Evolutionary conservation across 176 grass and related monocot genomes (phyloP).

Genomic region (Hordeum marinum): DNA sequence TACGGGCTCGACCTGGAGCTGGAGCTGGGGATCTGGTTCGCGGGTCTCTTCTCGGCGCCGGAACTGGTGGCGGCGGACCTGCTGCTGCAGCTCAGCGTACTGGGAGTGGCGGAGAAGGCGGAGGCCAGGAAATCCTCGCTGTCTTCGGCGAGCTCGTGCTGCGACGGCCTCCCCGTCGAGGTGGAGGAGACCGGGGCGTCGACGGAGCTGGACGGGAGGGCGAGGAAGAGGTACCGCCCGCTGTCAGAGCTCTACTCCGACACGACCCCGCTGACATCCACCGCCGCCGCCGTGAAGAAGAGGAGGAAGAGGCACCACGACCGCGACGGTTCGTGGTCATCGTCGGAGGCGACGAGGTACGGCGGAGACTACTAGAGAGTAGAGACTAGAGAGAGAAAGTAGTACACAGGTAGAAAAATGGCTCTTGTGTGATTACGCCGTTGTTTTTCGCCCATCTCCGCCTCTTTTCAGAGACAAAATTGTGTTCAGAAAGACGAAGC

Average conservation of each 20-base stretch:
- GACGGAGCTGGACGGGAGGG: conserved; percentile 23
- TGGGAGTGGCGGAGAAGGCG: neutral
- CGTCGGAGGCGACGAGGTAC: neutral
- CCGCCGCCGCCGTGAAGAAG: neutral
- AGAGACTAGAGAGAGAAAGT: neutral
- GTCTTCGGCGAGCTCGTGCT: conserved; percentile 34
- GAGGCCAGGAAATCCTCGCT: conserved; percentile 4
- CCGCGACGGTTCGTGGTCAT: neutral
- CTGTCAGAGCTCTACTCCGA: conserved; percentile 46
- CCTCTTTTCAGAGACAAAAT: conserved; percentile 1
- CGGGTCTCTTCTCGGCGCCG: conserved; percentile 36
- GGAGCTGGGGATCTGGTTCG: neutral
- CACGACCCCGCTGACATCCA: neutral
- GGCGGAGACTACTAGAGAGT: neutral
- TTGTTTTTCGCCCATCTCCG: neutral
- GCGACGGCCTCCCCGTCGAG: neutral
- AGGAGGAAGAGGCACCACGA: conserved; percentile 16
- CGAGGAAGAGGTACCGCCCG: conserved; percentile 39
- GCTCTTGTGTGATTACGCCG: conserved; percentile 21
- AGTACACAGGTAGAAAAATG: neutral
- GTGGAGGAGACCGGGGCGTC: neutral
- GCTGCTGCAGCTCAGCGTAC: conserved; percentile 61
- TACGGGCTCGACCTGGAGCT: neutral
- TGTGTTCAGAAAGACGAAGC: conserved; percentile 1
- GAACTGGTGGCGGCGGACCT: conserved; percentile 56